Evolutionary conservation across 495 filamentous ascomycete genomes (phyloP).

Genomic region (Xylaria longipes): DNA sequence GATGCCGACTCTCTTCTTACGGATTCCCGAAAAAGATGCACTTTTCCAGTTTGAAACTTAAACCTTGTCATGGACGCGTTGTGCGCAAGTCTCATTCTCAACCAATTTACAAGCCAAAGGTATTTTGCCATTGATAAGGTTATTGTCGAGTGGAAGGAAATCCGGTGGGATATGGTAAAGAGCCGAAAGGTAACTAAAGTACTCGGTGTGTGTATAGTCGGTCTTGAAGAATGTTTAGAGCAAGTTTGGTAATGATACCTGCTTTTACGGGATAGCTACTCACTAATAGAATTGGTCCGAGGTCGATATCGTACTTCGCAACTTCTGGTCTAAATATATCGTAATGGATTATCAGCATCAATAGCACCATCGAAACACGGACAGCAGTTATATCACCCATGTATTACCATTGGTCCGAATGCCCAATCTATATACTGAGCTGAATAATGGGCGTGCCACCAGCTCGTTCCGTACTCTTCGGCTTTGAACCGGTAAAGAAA

Average conservation of each 20-base stretch:
- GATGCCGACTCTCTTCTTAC: no score
- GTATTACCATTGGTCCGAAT: slow-evolving; percentile 56
- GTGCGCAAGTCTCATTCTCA: no score
- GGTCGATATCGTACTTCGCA: slow-evolving; percentile 48
- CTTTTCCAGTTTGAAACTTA: no score
- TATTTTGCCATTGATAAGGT: slow-evolving; percentile 59
- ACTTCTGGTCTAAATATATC: background rate
- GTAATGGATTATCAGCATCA: no score
- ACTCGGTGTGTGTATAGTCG: slow-evolving; percentile 33
- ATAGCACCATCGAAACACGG: no score
- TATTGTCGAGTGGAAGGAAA: slow-evolving; percentile 45
- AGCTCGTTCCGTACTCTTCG: slow-evolving; percentile 61
- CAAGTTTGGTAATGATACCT: no score
- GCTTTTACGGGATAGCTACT: slow-evolving; percentile 55
- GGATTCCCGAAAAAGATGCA: no score
- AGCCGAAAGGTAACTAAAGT: slow-evolving; percentile 9
- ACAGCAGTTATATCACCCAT: no score
- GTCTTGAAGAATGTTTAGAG: no score
- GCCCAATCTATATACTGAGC: slow-evolving; percentile 58
- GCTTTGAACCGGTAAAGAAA: slow-evolving; percentile 61
- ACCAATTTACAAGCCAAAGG: slow-evolving; percentile 40
- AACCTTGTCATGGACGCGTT: no score
- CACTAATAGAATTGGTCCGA: slow-evolving; percentile 47
- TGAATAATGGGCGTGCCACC: slow-evolving; percentile 64
- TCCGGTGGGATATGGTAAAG: slow-evolving; percentile 25